These are phyloP conservation scores for Aureobasidium subglaciale DNA, from an alignment of 2,329 filamentous ascomycete genomes.

Conservation along the genomic window DNA sequence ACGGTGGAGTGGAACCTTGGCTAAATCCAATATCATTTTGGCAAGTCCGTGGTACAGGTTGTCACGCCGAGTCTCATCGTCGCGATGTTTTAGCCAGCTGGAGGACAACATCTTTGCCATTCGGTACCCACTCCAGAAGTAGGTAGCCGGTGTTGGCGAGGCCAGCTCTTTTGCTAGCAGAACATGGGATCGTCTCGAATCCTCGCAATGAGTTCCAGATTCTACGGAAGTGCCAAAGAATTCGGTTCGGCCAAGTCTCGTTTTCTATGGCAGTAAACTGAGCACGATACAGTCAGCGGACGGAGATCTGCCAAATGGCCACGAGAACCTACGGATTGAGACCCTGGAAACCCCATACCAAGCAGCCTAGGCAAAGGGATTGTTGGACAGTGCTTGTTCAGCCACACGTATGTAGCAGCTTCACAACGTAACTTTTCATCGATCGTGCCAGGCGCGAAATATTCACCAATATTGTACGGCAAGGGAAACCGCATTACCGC, in stretches of 20 bases:
- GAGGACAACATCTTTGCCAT: not conserved
- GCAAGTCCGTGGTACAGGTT: slow-evolving; percentile 17
- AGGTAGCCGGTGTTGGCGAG: not conserved
- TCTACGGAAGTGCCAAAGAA: not conserved
- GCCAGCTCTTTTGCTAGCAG: not conserved
- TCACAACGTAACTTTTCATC: slow-evolving; percentile 39
- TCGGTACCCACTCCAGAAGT: not conserved
- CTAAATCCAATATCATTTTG: slow-evolving; percentile 17
- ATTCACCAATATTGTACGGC: slow-evolving; percentile 26
- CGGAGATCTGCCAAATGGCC: too few species aligned
- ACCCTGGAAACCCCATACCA: slow-evolving; percentile 29
- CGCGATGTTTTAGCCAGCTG: not conserved
- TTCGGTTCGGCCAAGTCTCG: not conserved
- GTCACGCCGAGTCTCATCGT: not conserved
- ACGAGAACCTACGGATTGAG: slow-evolving; percentile 10
- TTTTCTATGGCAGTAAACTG: not conserved
- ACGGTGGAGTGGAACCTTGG: slow-evolving; percentile 17
- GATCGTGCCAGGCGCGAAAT: slow-evolving; percentile 31
- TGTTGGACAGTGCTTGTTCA: slow-evolving; percentile 32
- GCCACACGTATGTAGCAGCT: slow-evolving; percentile 35
- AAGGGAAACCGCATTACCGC: not conserved
- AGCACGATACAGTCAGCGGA: not conserved
- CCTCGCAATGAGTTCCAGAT: not conserved
- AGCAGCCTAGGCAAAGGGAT: slow-evolving; percentile 32
- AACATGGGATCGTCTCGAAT: not conserved